These are phyloP conservation scores for Tylopilus sp. DNA, from an alignment of 1,284 basidiomycete species.

Conservation along the genomic window DNA sequence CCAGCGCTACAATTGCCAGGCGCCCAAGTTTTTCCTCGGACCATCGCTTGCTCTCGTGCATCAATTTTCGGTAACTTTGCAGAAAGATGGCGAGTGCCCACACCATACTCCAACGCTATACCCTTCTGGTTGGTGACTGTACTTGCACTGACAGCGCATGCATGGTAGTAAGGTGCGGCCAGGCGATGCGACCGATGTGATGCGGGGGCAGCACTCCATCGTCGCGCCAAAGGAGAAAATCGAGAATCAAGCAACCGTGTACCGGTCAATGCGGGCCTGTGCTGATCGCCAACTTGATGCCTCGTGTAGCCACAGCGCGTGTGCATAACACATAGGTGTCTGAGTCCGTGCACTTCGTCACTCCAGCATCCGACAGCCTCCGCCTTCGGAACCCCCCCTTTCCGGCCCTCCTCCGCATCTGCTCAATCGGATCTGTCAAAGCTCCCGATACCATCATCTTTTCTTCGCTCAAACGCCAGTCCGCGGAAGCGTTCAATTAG, in stretches of 20 bases:
- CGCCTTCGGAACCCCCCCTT: neutral
- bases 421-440: constrained; percentile 18
- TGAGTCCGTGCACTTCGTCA: neutral
- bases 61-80: neutral
- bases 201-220: neutral
- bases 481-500: constrained; percentile 13
- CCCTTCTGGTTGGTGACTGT: constrained; percentile 1
- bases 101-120: neutral
- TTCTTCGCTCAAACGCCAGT: neutral
- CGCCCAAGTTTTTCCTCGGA: neutral
- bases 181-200: neutral
- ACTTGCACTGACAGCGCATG: neutral
- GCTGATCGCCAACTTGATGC: constrained; percentile 3
- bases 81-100: no score
- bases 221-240: neutral
- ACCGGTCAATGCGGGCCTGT: constrained; percentile 1
- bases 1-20: neutral
- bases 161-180: neutral
- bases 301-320: neutral
- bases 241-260: neutral
- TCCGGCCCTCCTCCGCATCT: constrained; percentile 1
- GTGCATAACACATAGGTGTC: neutral
- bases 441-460: neutral
- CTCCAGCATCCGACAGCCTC: neutral
- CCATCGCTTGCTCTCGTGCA: neutral